phyloP scores from a whole-genome alignment of 371 early-diverging fungal genomes.

The Amoeboaphelidium protococcarum region DNA sequence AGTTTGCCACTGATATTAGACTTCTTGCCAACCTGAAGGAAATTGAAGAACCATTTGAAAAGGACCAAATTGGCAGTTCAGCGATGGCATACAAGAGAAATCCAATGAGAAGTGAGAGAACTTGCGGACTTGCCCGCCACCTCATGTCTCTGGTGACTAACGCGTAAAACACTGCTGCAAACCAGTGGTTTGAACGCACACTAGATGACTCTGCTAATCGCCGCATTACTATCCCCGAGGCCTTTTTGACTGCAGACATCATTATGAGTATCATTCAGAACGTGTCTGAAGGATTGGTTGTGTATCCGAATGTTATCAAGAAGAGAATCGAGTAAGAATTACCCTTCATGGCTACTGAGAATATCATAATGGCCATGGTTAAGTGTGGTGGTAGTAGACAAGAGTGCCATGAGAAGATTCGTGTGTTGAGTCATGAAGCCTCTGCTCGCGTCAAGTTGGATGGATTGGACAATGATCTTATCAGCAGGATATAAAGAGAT shows the following conservation, averaged over 20 bases:
- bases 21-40: constrained; percentile 87
- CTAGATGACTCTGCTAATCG: constrained; percentile 48
- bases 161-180: constrained; percentile 56
- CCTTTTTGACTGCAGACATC: constrained; percentile 88
- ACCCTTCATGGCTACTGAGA: constrained; percentile 97
- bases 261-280: constrained; percentile 73
- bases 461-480: constrained; percentile 79
- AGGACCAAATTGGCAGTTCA: constrained; percentile 76
- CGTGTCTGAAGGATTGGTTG: constrained; percentile 83
- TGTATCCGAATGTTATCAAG: constrained; percentile 81
- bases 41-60: constrained; percentile 93
- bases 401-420: constrained; percentile 83
- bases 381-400: constrained; percentile 87
- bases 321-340: constrained; percentile 75
- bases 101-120: constrained; percentile 93
- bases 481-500: constrained; percentile 52
- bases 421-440: constrained; percentile 80
- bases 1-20: constrained; percentile 87
- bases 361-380: constrained; percentile 96
- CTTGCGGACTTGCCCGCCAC: constrained; percentile 83
- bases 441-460: constrained; percentile 68
- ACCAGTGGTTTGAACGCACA: constrained; percentile 4
- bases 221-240: constrained; percentile 82
- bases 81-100: constrained; percentile 99
- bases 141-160: constrained; percentile 71